Evolutionary conservation across 2,329 filamentous ascomycete species (phyloP).

Genomic region (Colletotrichum sp.): DNA sequence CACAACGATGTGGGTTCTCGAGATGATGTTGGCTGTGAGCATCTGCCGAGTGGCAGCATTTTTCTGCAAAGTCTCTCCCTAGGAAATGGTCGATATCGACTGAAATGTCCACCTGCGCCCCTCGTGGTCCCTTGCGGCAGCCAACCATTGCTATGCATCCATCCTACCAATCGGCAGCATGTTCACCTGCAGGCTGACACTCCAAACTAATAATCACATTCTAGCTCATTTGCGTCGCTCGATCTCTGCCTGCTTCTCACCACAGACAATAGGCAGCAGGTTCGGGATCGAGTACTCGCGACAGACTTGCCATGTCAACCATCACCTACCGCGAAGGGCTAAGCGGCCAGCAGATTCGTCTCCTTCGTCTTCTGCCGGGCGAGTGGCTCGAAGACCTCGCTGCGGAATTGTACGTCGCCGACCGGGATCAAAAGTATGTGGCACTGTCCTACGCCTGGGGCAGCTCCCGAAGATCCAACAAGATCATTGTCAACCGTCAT

Average conservation of each 20-base stretch:
- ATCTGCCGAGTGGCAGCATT: neutral
- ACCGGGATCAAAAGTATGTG: constrained; percentile 13
- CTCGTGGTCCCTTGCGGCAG: neutral
- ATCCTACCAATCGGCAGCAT: neutral
- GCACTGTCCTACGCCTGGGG: constrained; percentile 34
- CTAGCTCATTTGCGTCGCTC: too few relatives aligned
- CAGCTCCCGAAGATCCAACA: constrained; percentile 16
- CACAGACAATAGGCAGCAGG: neutral
- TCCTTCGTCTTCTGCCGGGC: constrained; percentile 7
- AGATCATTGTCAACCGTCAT: constrained; percentile 26
- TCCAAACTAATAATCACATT: neutral
- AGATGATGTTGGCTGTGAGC: neutral
- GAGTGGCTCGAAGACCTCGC: constrained; percentile 10
- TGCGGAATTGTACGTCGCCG: neutral
- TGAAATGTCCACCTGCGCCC: neutral
- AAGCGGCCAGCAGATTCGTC: neutral
- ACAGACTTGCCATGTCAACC: neutral
- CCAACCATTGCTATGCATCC: neutral
- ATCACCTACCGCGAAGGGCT: neutral
- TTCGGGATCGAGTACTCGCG: neutral
- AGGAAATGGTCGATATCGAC: neutral
- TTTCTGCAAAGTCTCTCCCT: neutral
- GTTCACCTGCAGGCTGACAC: neutral
- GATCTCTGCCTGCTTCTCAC: too few relatives aligned
- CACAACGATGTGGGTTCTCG: neutral